These are phyloP conservation scores for Solioccasus polychromus DNA, from an alignment of 768 basidiomycete genomes.

Conservation along the genomic window DNA sequence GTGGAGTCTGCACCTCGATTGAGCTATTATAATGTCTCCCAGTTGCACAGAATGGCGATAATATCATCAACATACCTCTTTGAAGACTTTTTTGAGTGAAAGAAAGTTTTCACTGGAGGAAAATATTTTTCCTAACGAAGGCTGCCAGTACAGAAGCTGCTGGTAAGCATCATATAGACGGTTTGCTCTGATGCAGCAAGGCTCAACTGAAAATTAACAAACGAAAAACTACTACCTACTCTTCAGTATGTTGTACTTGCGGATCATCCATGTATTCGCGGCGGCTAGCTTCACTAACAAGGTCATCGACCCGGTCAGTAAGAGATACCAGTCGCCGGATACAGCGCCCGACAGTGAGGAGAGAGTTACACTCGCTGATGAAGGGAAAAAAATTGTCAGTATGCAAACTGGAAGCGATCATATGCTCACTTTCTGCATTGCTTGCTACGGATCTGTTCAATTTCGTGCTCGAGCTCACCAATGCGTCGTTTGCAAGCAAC, in stretches of 20 bases:
- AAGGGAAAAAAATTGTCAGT: too few species aligned
- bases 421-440: background rate
- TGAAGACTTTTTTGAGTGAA: background rate
- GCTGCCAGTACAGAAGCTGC: slow-evolving; percentile 2
- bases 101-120: background rate
- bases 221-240: background rate
- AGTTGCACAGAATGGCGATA: background rate
- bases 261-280: background rate
- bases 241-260: background rate
- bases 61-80: background rate
- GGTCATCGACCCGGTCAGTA: slow-evolving; percentile 4
- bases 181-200: background rate
- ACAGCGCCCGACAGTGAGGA: background rate
- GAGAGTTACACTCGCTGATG: too few species aligned
- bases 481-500: background rate
- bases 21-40: background rate
- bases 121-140: background rate
- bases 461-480: background rate
- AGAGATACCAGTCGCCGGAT: slow-evolving; percentile 5
- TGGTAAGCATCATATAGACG: background rate
- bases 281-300: slow-evolving; percentile 8
- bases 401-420: background rate
- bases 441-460: background rate
- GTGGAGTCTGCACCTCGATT: slow-evolving; percentile 9
- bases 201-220: background rate